phyloP scores from a whole-genome alignment of 495 filamentous ascomycete species.

The Tuber microsphaerosporum region DNA sequence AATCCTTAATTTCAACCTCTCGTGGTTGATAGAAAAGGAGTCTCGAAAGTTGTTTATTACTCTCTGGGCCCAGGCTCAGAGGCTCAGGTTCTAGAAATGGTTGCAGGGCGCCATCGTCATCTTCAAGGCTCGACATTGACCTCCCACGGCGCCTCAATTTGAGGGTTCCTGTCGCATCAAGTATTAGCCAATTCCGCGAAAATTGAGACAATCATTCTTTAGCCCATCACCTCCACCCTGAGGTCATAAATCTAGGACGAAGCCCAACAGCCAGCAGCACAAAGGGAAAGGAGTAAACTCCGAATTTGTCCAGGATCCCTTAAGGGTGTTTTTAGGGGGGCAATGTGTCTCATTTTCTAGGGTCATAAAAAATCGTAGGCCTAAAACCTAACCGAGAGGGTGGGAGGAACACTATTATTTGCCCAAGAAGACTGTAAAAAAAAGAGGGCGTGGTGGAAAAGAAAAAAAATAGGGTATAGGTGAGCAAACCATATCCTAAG shows the following conservation, averaged over 20 bases:
- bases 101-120: conserved; percentile 21
- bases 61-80: conserved; percentile 9
- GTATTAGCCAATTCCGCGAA: background rate
- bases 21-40: background rate
- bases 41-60: conserved; percentile 11
- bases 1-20: background rate
- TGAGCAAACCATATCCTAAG: background rate
- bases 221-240: background rate
- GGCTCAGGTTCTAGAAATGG: conserved; percentile 28
- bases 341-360: background rate
- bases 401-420: background rate
- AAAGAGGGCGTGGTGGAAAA: background rate
- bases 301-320: background rate
- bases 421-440: background rate
- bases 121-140: conserved; percentile 23
- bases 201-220: background rate
- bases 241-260: background rate
- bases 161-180: conserved; percentile 15
- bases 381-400: background rate
- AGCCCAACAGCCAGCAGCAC: background rate
- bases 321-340: background rate
- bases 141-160: conserved; percentile 34
- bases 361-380: background rate
- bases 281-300: background rate
- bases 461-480: background rate